phyloP scores from a whole-genome alignment of 2,329 filamentous ascomycete species.

The Thielaviopsis populi region DNA sequence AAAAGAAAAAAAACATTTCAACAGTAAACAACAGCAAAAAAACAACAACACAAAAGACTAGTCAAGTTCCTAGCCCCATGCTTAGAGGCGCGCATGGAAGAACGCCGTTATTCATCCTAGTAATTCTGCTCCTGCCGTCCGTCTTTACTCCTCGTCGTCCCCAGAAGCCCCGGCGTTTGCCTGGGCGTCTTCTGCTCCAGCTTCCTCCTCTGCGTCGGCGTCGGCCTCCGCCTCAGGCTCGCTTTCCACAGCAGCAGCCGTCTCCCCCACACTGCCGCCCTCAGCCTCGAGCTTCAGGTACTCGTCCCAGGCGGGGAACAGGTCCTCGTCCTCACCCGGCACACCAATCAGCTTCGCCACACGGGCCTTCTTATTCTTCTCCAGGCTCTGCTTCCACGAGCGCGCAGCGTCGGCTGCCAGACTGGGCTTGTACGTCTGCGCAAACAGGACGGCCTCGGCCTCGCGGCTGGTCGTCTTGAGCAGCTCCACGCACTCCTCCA shows the following conservation, averaged over 20 bases:
- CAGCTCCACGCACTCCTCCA: slow-evolving; percentile 66
- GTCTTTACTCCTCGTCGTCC: slow-evolving; percentile 2
- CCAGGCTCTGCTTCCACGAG: slow-evolving; percentile 69
- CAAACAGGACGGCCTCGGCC: slow-evolving; percentile 79
- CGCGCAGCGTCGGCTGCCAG: slow-evolving; percentile 50
- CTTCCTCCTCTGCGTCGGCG: slow-evolving; percentile 18
- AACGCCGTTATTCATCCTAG: not conserved
- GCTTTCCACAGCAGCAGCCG: slow-evolving; percentile 21
- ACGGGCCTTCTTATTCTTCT: slow-evolving; percentile 72
- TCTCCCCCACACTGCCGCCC: slow-evolving; percentile 29
- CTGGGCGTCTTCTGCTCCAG: not conserved
- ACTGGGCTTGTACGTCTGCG: slow-evolving; percentile 90
- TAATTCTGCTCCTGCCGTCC: not conserved
- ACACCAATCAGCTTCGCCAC: slow-evolving; percentile 71
- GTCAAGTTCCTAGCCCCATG: too few relatives aligned
- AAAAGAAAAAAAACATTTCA: not conserved
- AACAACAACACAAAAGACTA: not conserved
- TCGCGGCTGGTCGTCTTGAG: slow-evolving; percentile 63
- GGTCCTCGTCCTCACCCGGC: slow-evolving; percentile 66
- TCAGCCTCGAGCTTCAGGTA: slow-evolving; percentile 70
- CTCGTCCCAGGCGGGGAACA: slow-evolving; percentile 95
- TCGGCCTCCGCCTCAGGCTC: slow-evolving; percentile 21
- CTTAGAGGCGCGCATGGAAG: not conserved
- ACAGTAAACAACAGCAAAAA: not conserved
- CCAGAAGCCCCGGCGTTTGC: not conserved